Evolutionary conservation across 805 yeast species (phyloP).

Genomic region (Kodamaea laetipori): DNA sequence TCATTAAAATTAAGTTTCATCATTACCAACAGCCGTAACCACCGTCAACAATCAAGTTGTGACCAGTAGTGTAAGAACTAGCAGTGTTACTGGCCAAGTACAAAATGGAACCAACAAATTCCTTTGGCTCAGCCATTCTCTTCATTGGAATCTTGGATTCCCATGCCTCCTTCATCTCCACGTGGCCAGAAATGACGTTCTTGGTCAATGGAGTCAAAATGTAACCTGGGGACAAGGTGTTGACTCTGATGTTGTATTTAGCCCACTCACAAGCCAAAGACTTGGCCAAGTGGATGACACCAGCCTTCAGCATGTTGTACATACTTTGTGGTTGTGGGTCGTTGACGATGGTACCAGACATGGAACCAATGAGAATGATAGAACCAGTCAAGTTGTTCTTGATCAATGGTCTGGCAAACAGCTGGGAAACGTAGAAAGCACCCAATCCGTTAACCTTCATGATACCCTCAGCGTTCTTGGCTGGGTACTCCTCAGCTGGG

Average conservation of each 20-base stretch:
- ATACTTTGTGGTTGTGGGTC: constrained; percentile 80
- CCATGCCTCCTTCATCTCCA: constrained; percentile 70
- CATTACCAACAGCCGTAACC: constrained; percentile 80
- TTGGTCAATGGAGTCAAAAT: constrained; percentile 77
- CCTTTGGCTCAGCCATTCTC: constrained; percentile 84
- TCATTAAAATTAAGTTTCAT: constrained; percentile 1
- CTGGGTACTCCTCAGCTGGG: constrained; percentile 77
- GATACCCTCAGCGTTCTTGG: constrained; percentile 64
- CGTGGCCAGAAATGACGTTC: constrained; percentile 63
- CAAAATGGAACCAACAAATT: constrained; percentile 74
- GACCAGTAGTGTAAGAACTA: constrained; percentile 80
- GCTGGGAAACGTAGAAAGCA: constrained; percentile 70
- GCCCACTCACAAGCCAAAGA: constrained; percentile 86
- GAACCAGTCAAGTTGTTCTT: constrained; percentile 58
- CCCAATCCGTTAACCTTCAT: constrained; percentile 76
- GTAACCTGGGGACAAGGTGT: constrained; percentile 79
- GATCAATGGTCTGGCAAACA: constrained; percentile 69
- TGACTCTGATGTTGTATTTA: constrained; percentile 69
- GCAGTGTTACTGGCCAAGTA: constrained; percentile 74
- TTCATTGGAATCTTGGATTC: constrained; percentile 71
- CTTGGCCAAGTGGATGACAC: constrained; percentile 76
- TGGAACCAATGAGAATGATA: constrained; percentile 70
- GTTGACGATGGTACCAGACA: constrained; percentile 77
- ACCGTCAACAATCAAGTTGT: constrained; percentile 81
- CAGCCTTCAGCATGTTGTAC: constrained; percentile 85